A percentile compares a stretch with the other conserved stretches of the same genome.
These are phyloP conservation scores for Colletotrichum orbiculare DNA, from an alignment of 2,329 filamentous ascomycete genomes.

Conservation along the genomic window DNA sequence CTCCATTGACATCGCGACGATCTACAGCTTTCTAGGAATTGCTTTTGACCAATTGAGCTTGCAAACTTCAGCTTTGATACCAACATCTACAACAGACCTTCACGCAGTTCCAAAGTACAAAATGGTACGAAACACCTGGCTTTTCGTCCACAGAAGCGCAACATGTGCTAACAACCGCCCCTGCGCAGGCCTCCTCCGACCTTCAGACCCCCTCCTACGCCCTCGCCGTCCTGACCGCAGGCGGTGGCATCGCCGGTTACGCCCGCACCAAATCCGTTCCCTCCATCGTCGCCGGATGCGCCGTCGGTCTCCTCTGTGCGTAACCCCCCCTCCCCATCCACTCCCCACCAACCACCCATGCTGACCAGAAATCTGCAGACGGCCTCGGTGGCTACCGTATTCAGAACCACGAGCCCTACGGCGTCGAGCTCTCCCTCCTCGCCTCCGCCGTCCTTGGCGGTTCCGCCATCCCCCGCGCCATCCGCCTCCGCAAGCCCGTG, in stretches of 20 bases:
- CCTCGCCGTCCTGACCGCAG: conserved; percentile 84
- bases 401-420: conserved; percentile 79
- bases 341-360: no score
- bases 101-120: neutral
- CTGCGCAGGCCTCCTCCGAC: conserved; percentile 42
- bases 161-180: conserved; percentile 17
- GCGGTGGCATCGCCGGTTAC: conserved; percentile 90
- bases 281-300: conserved; percentile 84
- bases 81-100: neutral
- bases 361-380: conserved; percentile 57
- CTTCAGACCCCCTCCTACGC: conserved; percentile 76
- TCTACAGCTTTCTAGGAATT: conserved; percentile 3
- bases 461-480: conserved; percentile 85
- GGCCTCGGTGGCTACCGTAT: conserved; percentile 85
- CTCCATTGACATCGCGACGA: conserved; percentile 7
- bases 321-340: conserved; percentile 28
- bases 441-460: conserved; percentile 88
- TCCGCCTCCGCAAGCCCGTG: conserved; percentile 86
- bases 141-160: neutral
- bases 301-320: conserved; percentile 77
- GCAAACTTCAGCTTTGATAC: neutral
- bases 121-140: conserved; percentile 23
- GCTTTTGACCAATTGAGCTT: neutral
- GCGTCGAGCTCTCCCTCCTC: conserved; percentile 87
- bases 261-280: conserved; percentile 86